phyloP scores from a whole-genome alignment of 345 rosid species.

The Ceriops tagal region DNA sequence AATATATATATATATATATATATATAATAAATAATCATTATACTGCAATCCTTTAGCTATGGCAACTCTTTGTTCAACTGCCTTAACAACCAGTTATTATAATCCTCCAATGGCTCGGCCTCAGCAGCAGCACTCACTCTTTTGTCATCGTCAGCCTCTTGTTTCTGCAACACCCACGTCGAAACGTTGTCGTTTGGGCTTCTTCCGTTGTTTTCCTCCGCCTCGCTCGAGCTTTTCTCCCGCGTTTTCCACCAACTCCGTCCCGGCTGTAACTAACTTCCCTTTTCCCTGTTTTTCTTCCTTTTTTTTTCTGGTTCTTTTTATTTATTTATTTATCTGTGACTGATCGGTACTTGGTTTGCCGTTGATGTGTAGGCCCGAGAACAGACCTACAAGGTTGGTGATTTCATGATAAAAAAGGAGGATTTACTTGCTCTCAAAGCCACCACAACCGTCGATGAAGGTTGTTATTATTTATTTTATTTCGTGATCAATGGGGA shows the following conservation, averaged over 20 bases:
- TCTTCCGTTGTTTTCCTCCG: background rate
- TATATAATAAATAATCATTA: too few species aligned
- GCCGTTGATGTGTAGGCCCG: background rate
- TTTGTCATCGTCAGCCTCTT: background rate
- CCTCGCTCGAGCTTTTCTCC: background rate
- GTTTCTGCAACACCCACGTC: background rate
- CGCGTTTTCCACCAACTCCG: background rate
- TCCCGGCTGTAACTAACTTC: too few species aligned
- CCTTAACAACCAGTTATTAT: background rate
- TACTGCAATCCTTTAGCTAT: too few species aligned
- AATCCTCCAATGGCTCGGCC: background rate
- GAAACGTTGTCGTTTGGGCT: background rate
- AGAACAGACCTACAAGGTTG: background rate
- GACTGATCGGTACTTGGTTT: background rate
- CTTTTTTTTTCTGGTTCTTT: background rate
- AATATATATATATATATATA: too few species aligned
- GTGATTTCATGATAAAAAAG: conserved; percentile 1
- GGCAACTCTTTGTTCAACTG: too few species aligned
- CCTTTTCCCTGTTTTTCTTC: too few species aligned
- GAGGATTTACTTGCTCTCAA: background rate
- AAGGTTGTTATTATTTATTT: background rate
- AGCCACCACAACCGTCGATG: background rate
- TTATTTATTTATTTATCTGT: background rate
- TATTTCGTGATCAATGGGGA: too few species aligned
- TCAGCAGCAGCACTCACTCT: background rate